phyloP scores from a whole-genome alignment of 805 yeast species.

The Lachancea sp. region DNA sequence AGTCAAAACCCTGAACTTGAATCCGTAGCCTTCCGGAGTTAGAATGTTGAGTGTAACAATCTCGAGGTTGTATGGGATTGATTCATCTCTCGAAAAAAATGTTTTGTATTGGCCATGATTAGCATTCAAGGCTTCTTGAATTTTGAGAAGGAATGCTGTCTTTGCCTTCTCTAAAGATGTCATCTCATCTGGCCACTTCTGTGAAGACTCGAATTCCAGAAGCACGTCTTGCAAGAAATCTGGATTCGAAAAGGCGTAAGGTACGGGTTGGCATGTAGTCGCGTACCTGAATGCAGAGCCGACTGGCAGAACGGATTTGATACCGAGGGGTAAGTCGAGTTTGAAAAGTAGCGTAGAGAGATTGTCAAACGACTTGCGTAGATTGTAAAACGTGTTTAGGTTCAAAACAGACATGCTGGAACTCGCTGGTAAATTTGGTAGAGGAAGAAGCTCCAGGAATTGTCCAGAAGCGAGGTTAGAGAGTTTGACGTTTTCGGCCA shows the following conservation, averaged over 20 bases:
- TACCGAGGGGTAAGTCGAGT: slow-evolving; percentile 59
- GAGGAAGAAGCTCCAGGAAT: slow-evolving; percentile 50
- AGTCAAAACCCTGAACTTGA: slow-evolving; percentile 65
- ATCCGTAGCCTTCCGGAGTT: slow-evolving; percentile 88
- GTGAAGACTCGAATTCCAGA: slow-evolving; percentile 80
- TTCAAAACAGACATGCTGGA: slow-evolving; percentile 45
- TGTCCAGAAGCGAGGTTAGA: slow-evolving; percentile 33
- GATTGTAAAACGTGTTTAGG: slow-evolving; percentile 36
- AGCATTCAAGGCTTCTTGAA: slow-evolving; percentile 41
- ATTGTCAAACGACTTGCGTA: slow-evolving; percentile 51
- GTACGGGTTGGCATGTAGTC: slow-evolving; percentile 72
- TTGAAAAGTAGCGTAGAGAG: slow-evolving; percentile 47
- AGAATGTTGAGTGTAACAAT: slow-evolving; percentile 56
- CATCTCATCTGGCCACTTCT: slow-evolving; percentile 94
- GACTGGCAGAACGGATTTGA: slow-evolving; percentile 67
- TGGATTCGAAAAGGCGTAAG: slow-evolving; percentile 67
- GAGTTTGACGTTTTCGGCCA: slow-evolving; percentile 37
- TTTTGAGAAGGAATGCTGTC: slow-evolving; percentile 76
- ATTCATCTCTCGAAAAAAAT: slow-evolving; percentile 58
- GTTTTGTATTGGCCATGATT: slow-evolving; percentile 50
- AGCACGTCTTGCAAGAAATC: slow-evolving; percentile 77
- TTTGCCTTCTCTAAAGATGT: slow-evolving; percentile 81
- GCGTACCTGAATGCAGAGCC: slow-evolving; percentile 72
- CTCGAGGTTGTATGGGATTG: slow-evolving; percentile 59
- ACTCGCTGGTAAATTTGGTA: slow-evolving; percentile 54